Conservation (phyloP, 116 monocot genomes). For the Zostera marina region DNA sequence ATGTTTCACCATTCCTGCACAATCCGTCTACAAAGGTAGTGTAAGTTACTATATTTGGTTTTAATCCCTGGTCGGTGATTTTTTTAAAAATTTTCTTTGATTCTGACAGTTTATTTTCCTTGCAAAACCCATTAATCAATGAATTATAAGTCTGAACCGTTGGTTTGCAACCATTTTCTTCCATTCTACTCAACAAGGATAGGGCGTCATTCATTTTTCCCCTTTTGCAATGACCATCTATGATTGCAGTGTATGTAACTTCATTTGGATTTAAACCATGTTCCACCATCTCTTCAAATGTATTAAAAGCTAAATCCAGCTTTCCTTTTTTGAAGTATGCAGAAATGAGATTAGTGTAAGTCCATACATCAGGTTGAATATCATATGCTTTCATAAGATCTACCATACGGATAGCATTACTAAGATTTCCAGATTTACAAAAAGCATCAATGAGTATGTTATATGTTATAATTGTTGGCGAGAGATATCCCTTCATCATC, state of each 20-base stretch:
- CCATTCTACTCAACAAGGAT: constrained; percentile 37
- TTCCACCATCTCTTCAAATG: constrained; percentile 46
- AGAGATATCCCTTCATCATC: constrained; percentile 47
- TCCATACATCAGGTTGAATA: constrained; percentile 65
- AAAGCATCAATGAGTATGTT: constrained; percentile 74
- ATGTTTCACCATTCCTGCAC: constrained; percentile 47
- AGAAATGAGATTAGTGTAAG: constrained; percentile 56
- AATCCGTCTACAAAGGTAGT: constrained; percentile 57
- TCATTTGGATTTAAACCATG: constrained; percentile 41
- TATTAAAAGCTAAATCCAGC: constrained; percentile 38
- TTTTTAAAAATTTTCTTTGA: constrained; percentile 20
- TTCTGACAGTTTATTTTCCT: constrained; percentile 38
- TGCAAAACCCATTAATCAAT: constrained; percentile 48
- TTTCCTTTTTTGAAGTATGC: constrained; percentile 53
- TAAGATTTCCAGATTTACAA: constrained; percentile 40
- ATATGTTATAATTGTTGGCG: constrained; percentile 48
- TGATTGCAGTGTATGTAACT: constrained; percentile 53
- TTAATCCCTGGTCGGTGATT: constrained; percentile 26
- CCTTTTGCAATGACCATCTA: constrained; percentile 74
- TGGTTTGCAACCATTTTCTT: constrained; percentile 33
- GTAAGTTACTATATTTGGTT: constrained; percentile 70
- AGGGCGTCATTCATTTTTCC: constrained; percentile 45
- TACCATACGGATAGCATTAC: constrained; percentile 45
- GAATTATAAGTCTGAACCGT: constrained; percentile 57
- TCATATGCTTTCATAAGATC: constrained; percentile 53